A percentile compares a stretch with the other conserved stretches of the same genome.
Evolutionary conservation across 179 eudicot genomes (phyloP).

Genomic region (Nepenthes alata): DNA sequence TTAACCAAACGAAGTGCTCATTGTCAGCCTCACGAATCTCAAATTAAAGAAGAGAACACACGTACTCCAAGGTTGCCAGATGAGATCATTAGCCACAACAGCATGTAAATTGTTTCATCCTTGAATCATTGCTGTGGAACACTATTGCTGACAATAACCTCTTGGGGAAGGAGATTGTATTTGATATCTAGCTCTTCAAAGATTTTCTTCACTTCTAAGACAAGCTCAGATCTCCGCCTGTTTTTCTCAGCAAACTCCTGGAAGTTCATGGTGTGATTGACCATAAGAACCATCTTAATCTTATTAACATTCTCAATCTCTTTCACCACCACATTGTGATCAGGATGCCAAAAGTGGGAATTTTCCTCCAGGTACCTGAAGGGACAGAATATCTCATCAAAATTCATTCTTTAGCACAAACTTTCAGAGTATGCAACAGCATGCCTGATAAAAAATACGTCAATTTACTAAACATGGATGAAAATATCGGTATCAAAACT

Average conservation of each 20-base stretch:
- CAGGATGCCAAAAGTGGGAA: conserved; percentile 17
- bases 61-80: too few species aligned
- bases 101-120: too few species aligned
- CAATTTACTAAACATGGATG: not conserved
- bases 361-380: conserved; percentile 21
- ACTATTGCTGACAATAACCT: conserved; percentile 10
- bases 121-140: too few species aligned
- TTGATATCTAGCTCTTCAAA: conserved; percentile 23
- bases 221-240: conserved; percentile 18
- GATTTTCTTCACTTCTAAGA: conserved; percentile 22
- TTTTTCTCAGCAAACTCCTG: conserved; percentile 17
- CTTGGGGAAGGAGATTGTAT: conserved; percentile 23
- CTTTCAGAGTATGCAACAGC: not conserved
- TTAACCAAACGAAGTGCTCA: too few species aligned
- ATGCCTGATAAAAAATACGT: not conserved
- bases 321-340: conserved; percentile 16
- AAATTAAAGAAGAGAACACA: too few species aligned
- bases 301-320: conserved; percentile 26
- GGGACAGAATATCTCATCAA: not conserved
- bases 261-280: conserved; percentile 34
- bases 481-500: too few species aligned
- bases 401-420: not conserved
- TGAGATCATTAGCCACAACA: too few species aligned
- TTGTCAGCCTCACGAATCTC: too few species aligned
- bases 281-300: conserved; percentile 19